Base-by-base conservation (phyloP, 2,329 filamentous ascomycete genomes). In the Zelopaecilomyces penicillatus region DNA sequence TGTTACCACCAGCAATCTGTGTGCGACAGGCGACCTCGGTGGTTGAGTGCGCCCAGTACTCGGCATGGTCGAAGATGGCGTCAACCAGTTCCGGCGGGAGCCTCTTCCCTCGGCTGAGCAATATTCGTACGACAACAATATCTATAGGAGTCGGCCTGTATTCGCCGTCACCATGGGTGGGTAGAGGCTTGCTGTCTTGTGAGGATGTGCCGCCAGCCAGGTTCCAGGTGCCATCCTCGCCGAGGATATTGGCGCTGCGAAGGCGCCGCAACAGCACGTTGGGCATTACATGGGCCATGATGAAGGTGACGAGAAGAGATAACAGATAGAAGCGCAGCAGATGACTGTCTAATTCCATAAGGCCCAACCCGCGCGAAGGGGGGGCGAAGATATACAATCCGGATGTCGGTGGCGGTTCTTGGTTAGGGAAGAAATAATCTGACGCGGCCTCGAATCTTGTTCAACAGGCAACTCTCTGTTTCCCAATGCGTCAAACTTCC, bases 31-130 rank as follows among this genome's bases (percentile, higher is more conserved):
- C 50, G 9, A 65, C 50, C 29, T 57, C 56, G 26, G 60, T 65
- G 41, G 53, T 58, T 2, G 71, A 70, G 51, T 73, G 73, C 10
- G 71, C 72, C 79, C 80, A 83, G 59, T 82, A 83, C 59, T 82
- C 78, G 44, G 78, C 80, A 29, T 65, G 57, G 53, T 83, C 78
- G 43, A 82, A 59, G 38, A 83, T 70, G 38, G 60, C 57, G 53
- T 82, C 72, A 33, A 79, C 63, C 0, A 83, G 47, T 48, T 82
- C 79, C 2, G 66, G 57, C 0, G 80, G 79, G 2, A 83, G 61
- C 3, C 57, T 57, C 5, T 62, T 59, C 8, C 59, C 63, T 42
- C 66, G 64, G 28, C 54, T 55, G n/a, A 83, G 56, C 57, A 76
- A 67, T 9, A 65, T 54, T 43, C 74, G 75, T 8, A 71, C 67